Percentiles rank a stretch among this genome's conserved stretches.
Evolutionary conservation across 2,329 filamentous ascomycete species (phyloP).

Genomic region (Fusarium compactum): DNA sequence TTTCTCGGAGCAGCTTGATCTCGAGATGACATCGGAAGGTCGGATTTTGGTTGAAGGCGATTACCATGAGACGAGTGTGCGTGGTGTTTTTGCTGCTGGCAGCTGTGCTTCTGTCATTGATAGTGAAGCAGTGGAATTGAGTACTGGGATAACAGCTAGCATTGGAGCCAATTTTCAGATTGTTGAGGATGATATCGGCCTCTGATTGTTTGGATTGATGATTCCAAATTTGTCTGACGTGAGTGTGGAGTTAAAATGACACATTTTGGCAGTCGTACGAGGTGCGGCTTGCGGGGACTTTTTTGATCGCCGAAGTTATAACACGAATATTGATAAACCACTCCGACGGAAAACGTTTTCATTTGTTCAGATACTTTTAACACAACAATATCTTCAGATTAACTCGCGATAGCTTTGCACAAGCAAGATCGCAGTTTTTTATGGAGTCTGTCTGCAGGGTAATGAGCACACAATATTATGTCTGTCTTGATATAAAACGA

Average conservation of each 20-base stretch:
- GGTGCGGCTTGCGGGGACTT: background rate
- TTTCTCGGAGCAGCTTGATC: background rate
- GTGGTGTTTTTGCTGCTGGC: background rate
- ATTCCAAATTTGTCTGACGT: background rate
- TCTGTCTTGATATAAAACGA: too few relatives aligned
- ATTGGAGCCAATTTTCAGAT: slow-evolving; percentile 12
- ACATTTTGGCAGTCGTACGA: background rate
- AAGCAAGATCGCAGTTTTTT: too few relatives aligned
- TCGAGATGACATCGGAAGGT: background rate
- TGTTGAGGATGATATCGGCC: slow-evolving; percentile 3
- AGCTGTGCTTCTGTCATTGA: background rate
- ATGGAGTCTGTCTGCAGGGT: too few relatives aligned
- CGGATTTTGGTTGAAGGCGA: background rate
- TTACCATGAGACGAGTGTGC: background rate
- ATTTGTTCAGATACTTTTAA: too few relatives aligned
- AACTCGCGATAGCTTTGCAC: too few relatives aligned
- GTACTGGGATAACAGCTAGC: background rate
- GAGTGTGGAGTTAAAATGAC: background rate
- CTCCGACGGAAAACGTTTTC: too few relatives aligned
- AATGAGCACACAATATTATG: too few relatives aligned
- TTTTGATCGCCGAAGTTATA: background rate
- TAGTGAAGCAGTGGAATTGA: accelerated
- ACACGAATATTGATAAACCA: background rate
- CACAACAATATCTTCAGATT: too few relatives aligned
- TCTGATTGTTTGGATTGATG: accelerated